Base-by-base conservation (phyloP, 345 rosid species). In the Eucalyptus brandiana region DNA sequence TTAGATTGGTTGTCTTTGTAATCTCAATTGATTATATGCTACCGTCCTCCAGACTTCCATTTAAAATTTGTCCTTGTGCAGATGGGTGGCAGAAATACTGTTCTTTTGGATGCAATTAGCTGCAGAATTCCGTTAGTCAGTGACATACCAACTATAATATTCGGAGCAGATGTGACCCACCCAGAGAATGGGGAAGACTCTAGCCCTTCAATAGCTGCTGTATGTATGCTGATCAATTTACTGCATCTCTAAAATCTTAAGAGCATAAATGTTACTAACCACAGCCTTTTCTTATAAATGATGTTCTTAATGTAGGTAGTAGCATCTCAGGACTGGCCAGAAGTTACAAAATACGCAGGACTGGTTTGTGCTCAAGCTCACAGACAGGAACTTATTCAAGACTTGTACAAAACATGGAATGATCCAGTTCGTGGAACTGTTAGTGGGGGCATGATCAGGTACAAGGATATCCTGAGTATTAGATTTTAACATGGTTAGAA, bases 261-360 rank as follows among this genome's bases (percentile, higher is more conserved):
- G 45, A 32, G 42, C 65, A 51, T 32, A 86, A 12, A 86, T 53
- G 65, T 56, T 32, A 51, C 65, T 19, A n/a, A n/a, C 44, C 87
- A 19, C 45, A 18, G 42, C n/a, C 45, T 90, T 86, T 86, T 92
- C 69, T 91, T 87, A 54, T 34, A 54, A 86, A 86, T 87, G 28
- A 49, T 81, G 88, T 42, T 90, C 88, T 42, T 53, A 67, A 53
- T 93, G 87, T 91, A 98, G 99, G 99, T 98, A 53, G 99, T 98
- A 88, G 99, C 99, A 89, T 98, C 99, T 69, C 99, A 98, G 91
- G 99, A 98, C 91, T 98, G 99, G 99, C 99, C 99, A 67, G 99
- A 98, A 94, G 99, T 98, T 86, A 98, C 99, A 49, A 98, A 98
- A 90, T 98, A 98, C 88, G 99, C 99, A 3, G 99, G 99, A 89